These are phyloP conservation scores for Fusarium chlamydosporum DNA, from an alignment of 2,329 filamentous ascomycete species.

Conservation along the genomic window DNA sequence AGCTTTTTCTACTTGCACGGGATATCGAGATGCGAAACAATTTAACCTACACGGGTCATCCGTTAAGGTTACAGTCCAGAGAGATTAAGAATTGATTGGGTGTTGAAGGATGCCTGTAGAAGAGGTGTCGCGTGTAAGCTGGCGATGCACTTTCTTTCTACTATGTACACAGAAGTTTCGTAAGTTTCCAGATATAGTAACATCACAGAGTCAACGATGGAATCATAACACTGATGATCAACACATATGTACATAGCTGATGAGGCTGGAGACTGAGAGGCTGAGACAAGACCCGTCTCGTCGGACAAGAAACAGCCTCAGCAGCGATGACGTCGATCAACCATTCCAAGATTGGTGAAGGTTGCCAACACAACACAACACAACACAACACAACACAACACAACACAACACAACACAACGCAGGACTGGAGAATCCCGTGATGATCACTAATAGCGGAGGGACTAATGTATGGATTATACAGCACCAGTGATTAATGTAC, in stretches of 20 bases:
- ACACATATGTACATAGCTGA: not conserved
- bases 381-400: slow-evolving; percentile 5
- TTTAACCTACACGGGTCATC: slow-evolving; percentile 33
- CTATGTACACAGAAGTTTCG: slow-evolving; percentile 4
- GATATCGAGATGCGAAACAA: slow-evolving; percentile 21
- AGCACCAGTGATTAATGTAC: slow-evolving; percentile 20
- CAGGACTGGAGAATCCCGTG: slow-evolving; percentile 23
- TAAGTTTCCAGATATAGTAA: slow-evolving; percentile 32
- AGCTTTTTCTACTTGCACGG: slow-evolving; percentile 32
- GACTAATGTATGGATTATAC: not conserved
- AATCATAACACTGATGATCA: not conserved
- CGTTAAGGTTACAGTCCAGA: slow-evolving; percentile 16
- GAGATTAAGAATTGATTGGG: slow-evolving; percentile 17
- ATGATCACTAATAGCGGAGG: slow-evolving; percentile 24
- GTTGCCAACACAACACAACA: slow-evolving; percentile 7
- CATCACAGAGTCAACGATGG: slow-evolving; percentile 1
- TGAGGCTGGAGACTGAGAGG: slow-evolving; percentile 41
- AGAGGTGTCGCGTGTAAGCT: slow-evolving; percentile 35
- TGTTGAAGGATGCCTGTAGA: slow-evolving; percentile 5
- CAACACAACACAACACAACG: slow-evolving; percentile 6
- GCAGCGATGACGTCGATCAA: slow-evolving; percentile 37
- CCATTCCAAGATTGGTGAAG: slow-evolving; percentile 16
- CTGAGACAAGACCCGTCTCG: slow-evolving; percentile 38
- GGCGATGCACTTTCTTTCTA: slow-evolving; percentile 13
- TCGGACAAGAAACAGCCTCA: slow-evolving; percentile 16